Evolutionary conservation across 306 rosid species (phyloP).

Genomic region (Cucumis hystrix): DNA sequence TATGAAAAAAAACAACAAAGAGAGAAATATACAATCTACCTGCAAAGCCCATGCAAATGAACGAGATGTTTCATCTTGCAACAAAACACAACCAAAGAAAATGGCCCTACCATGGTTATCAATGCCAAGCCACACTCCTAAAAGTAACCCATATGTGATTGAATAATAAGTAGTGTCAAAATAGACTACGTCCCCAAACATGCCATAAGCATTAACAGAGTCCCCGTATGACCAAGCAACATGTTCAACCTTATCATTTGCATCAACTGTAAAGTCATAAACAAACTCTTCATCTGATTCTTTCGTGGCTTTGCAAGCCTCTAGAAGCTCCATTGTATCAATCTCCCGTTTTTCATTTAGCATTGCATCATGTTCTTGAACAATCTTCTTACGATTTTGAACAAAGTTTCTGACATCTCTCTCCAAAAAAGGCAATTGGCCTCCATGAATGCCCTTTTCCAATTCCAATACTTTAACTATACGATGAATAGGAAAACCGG

Average conservation of each 20-base stretch:
- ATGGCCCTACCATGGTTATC: conserved; percentile 76
- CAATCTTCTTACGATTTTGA: conserved; percentile 75
- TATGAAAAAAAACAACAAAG: background rate
- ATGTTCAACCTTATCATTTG: conserved; percentile 63
- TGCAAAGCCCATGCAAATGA: conserved; percentile 94
- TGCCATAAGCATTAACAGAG: conserved; percentile 43
- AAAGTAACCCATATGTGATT: conserved; percentile 70
- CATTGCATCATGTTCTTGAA: conserved; percentile 77
- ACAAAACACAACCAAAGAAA: conserved; percentile 66
- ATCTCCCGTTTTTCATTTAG: conserved; percentile 75
- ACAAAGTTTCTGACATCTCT: conserved; percentile 94
- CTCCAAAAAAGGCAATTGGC: conserved; percentile 82
- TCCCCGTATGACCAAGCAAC: conserved; percentile 75
- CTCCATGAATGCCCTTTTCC: conserved; percentile 95
- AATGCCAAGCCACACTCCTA: conserved; percentile 94
- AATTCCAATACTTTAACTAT: conserved; percentile 87
- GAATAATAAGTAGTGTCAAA: conserved; percentile 66
- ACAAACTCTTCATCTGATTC: conserved; percentile 55
- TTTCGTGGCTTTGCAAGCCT: conserved; percentile 72
- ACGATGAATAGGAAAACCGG: conserved; percentile 87
- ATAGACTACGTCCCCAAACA: conserved; percentile 78
- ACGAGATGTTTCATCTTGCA: conserved; percentile 78
- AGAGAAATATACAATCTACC: conserved; percentile 24
- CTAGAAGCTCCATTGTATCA: conserved; percentile 76
- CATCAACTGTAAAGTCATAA: conserved; percentile 74